Conservation (phyloP, 305 asterid species). For the Galium porrigens region DNA sequence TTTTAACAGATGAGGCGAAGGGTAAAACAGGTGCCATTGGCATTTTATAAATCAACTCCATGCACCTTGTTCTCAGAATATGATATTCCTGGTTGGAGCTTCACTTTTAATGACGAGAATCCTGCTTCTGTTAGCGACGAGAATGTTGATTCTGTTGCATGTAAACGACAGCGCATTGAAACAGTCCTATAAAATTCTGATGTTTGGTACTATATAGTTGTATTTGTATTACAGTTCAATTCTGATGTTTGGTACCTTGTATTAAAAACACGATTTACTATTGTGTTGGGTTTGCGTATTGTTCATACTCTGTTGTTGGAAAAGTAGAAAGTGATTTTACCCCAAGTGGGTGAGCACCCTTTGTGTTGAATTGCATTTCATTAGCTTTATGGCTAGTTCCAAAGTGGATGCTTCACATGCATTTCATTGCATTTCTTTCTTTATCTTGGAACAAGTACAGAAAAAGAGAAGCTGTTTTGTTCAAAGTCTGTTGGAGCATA, state of each 20-base stretch:
- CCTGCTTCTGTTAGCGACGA: not conserved
- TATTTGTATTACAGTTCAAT: not conserved
- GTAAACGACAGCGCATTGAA: constrained; percentile 41
- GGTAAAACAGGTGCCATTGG: constrained; percentile 77
- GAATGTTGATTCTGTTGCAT: not conserved
- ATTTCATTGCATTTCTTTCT: not conserved
- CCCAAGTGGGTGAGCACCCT: not conserved
- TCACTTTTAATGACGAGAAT: constrained; percentile 30
- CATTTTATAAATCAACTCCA: constrained; percentile 72
- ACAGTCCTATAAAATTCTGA: no score
- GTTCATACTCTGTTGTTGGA: not conserved
- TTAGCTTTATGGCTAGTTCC: not conserved
- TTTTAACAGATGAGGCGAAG: constrained; percentile 61
- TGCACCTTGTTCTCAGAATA: constrained; percentile 46
- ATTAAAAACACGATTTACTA: not conserved
- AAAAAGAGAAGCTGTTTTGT: not conserved
- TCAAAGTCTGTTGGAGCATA: not conserved
- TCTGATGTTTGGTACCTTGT: not conserved
- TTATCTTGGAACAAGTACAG: not conserved
- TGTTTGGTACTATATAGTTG: no score
- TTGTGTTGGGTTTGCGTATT: not conserved
- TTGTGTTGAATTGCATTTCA: constrained; percentile 2
- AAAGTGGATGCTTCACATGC: constrained; percentile 17
- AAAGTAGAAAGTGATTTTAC: not conserved
- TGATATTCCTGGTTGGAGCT: constrained; percentile 78